Evolutionary conservation across 2,329 filamentous ascomycete genomes (phyloP).

Genomic region (Penicillium sp.): DNA sequence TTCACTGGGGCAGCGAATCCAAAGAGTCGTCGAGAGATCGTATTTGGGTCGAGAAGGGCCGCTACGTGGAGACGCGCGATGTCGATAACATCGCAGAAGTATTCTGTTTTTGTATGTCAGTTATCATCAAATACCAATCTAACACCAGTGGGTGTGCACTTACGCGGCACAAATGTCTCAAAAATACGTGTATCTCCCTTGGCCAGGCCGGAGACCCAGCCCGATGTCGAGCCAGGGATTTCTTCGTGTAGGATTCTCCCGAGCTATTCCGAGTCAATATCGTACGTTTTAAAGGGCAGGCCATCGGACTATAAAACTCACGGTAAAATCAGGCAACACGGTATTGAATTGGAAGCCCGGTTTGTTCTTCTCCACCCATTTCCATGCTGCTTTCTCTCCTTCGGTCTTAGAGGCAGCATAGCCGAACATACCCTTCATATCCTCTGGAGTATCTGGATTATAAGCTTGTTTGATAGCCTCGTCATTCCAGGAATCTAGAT

Average conservation of each 20-base stretch:
- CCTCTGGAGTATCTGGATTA: constrained; percentile 28
- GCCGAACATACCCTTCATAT: constrained; percentile 27
- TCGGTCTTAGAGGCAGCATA: constrained; percentile 52
- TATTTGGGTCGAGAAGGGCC: constrained; percentile 6
- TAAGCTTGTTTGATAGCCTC: constrained; percentile 37
- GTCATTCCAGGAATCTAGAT: constrained; percentile 20
- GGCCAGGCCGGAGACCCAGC: constrained; percentile 7
- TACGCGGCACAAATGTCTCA: constrained; percentile 1
- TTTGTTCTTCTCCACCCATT: constrained; percentile 46
- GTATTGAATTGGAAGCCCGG: constrained; percentile 48
- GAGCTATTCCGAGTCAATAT: constrained; percentile 18
- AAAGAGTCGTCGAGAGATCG: constrained; percentile 7
- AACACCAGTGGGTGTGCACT: not conserved
- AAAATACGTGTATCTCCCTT: constrained; percentile 7
- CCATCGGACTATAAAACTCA: constrained; percentile 36
- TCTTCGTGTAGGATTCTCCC: constrained; percentile 37
- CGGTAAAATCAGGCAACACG: constrained; percentile 36
- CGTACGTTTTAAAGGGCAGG: not conserved
- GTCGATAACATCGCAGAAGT: constrained; percentile 31
- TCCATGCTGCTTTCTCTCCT: constrained; percentile 49
- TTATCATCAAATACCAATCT: not conserved
- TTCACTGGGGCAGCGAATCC: constrained; percentile 7
- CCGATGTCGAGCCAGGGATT: constrained; percentile 21
- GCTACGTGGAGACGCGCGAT: constrained; percentile 19
- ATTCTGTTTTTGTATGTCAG: constrained; percentile 2